These are phyloP conservation scores for Hibiscus mutabilis DNA, from an alignment of 345 rosid species.

Conservation along the genomic window DNA sequence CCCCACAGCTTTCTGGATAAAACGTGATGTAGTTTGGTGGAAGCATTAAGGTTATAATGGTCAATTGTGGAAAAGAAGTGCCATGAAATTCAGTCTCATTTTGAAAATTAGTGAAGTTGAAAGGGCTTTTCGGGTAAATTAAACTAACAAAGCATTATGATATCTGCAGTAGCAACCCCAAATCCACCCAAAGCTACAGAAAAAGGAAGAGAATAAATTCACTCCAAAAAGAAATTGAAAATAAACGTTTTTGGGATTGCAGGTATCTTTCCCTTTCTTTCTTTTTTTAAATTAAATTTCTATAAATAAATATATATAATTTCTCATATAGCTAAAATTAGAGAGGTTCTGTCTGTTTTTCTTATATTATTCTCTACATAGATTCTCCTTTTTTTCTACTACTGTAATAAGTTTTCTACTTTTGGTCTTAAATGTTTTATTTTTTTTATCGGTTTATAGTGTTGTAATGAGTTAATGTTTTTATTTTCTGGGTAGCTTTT, in stretches of 20 bases:
- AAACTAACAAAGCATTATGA: slow-evolving; percentile 11
- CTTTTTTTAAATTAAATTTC: neutral
- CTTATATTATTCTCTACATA: slow-evolving; percentile 13
- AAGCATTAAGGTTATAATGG: neutral
- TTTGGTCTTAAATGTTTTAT: neutral
- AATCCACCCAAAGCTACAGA: slow-evolving; percentile 17
- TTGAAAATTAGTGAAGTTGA: slow-evolving; percentile 11
- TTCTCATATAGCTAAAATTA: slow-evolving; percentile 14
- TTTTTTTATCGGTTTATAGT: neutral
- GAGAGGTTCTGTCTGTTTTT: slow-evolving; percentile 22
- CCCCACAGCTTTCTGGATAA: neutral
- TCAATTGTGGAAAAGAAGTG: neutral
- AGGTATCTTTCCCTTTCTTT: slow-evolving; percentile 14
- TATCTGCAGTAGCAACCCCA: slow-evolving; percentile 25
- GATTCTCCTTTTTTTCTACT: slow-evolving; percentile 29
- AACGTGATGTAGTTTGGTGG: neutral
- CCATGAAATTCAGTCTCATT: neutral
- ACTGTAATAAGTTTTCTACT: neutral
- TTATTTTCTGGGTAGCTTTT: slow-evolving; percentile 21
- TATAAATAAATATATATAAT: neutral
- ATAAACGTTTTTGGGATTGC: slow-evolving; percentile 17
- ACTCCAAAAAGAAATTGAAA: neutral
- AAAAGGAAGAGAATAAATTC: neutral
- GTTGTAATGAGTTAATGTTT: slow-evolving; percentile 1
- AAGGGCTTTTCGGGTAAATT: slow-evolving; percentile 17